phyloP scores from a whole-genome alignment of 176 grass and related monocot species.

The Raddia distichophylla region DNA sequence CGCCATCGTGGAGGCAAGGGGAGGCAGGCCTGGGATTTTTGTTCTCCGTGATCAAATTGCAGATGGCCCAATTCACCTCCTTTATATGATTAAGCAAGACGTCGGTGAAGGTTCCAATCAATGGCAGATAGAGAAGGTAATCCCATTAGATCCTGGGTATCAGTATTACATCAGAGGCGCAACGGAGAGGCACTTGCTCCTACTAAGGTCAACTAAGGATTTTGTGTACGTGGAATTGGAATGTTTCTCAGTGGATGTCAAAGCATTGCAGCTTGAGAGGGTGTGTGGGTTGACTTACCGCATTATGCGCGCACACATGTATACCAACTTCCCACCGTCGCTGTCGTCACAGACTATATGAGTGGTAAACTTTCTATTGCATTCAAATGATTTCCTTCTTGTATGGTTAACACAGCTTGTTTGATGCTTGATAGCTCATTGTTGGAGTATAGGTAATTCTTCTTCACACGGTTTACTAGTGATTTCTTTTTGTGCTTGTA shows the following conservation, averaged over 20 bases:
- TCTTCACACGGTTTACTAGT: neutral
- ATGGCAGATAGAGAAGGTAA: constrained; percentile 40
- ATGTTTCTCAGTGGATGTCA: constrained; percentile 47
- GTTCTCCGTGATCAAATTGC: constrained; percentile 8
- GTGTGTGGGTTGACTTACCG: constrained; percentile 41
- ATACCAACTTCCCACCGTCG: constrained; percentile 41
- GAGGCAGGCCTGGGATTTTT: constrained; percentile 43
- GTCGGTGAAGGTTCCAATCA: neutral
- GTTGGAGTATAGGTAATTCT: neutral
- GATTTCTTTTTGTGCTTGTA: neutral
- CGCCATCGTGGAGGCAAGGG: constrained; percentile 44
- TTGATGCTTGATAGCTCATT: neutral
- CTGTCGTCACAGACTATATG: constrained; percentile 32
- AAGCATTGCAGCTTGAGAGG: constrained; percentile 35
- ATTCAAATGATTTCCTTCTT: neutral
- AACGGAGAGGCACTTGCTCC: constrained; percentile 38
- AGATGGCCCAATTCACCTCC: constrained; percentile 27
- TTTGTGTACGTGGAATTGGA: constrained; percentile 19
- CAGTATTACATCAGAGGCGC: constrained; percentile 38
- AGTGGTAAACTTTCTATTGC: neutral
- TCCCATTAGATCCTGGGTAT: constrained; percentile 41
- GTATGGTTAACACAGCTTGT: neutral
- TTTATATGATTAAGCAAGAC: constrained; percentile 22
- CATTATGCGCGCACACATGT: constrained; percentile 23
- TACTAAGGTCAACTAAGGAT: constrained; percentile 12